Base-by-base conservation (phyloP, 257 asterid genomes). In the Solanum pinnatisectum region DNA sequence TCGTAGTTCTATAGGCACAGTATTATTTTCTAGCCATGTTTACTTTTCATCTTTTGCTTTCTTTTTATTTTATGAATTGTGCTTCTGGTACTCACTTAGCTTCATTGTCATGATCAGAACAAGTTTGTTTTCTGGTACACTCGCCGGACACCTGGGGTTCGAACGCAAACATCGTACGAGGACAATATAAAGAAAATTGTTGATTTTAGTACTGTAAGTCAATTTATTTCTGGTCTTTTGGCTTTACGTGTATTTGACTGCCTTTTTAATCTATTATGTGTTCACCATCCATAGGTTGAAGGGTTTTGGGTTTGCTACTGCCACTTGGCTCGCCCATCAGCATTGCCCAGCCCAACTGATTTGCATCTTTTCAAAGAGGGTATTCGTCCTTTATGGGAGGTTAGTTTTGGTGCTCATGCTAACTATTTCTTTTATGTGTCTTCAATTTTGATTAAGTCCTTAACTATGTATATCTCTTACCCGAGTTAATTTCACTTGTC, bases 381-480 rank as follows among this genome's bases (percentile, higher is more conserved):
- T 71, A 97, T 95, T 70, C 99, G 98, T 86, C 99, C 99, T 15
- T 88, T 96, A 68, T 97, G 99, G 99, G 99, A 97, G 99, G 99
- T 96, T 92, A 71, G 65, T 10, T 89, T 83, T 87, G 82, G 44
- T 30, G 89, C 86, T 83, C 87, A 86, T 30, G 56, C 84, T 65
- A 27, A 67, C 86, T 15, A 67, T 71, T 67, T 42, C 35, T 74
- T 49, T 59, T 16, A 30, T 39, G 6, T 1, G 30, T 82, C 37
- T 65, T 49, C 86, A 82, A 32, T 49, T 82, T 82, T 35, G 20
- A 18, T 81, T 0, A 49, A 46, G 44, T 49, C 44, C 63, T 46
- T 32, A 5, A 82, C 86, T 82, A 5, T 30, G 44, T 49, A 27
- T 44, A 46, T 18, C 44, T 82, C 70, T 82, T 49, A 49, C 86